Evolutionary conservation across 345 rosid genomes (phyloP).

Genomic region (Eutrema japonicum): DNA sequence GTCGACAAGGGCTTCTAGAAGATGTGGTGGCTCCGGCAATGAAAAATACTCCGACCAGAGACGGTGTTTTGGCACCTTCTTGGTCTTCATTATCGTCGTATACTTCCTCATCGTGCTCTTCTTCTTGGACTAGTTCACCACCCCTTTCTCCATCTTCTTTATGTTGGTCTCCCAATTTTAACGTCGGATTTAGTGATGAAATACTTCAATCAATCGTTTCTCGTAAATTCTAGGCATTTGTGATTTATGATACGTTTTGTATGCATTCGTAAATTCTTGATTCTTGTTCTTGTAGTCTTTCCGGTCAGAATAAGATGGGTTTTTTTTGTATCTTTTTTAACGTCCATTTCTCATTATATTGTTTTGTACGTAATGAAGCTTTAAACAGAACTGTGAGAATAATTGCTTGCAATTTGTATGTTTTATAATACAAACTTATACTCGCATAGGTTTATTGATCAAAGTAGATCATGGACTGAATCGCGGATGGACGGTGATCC

Average conservation of each 20-base stretch:
- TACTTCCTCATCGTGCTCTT: conserved; percentile 45
- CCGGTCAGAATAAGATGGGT: background rate
- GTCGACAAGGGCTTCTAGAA: conserved; percentile 64
- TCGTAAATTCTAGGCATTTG: background rate
- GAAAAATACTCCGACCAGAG: conserved; percentile 47
- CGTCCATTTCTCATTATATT: too few species aligned
- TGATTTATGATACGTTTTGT: background rate
- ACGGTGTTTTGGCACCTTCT: conserved; percentile 15
- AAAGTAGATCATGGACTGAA: background rate
- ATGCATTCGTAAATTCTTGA: background rate
- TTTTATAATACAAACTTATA: too few species aligned
- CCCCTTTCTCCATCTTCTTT: conserved; percentile 55
- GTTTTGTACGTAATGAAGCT: too few species aligned
- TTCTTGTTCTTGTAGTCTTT: background rate
- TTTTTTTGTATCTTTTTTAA: background rate
- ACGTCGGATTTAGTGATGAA: conserved; percentile 12
- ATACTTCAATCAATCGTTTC: background rate
- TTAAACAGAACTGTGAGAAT: too few species aligned
- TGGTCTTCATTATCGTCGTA: conserved; percentile 43
- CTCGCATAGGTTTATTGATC: background rate
- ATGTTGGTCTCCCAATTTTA: conserved; percentile 49
- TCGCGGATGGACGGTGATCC: background rate
- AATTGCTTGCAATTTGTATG: background rate
- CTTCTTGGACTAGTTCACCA: conserved; percentile 48
- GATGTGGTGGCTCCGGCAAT: conserved; percentile 73